Percentiles rank a stretch among this genome's conserved stretches.
Conservation (phyloP, 176 grass and related monocot genomes). For the Avena sativa region DNA sequence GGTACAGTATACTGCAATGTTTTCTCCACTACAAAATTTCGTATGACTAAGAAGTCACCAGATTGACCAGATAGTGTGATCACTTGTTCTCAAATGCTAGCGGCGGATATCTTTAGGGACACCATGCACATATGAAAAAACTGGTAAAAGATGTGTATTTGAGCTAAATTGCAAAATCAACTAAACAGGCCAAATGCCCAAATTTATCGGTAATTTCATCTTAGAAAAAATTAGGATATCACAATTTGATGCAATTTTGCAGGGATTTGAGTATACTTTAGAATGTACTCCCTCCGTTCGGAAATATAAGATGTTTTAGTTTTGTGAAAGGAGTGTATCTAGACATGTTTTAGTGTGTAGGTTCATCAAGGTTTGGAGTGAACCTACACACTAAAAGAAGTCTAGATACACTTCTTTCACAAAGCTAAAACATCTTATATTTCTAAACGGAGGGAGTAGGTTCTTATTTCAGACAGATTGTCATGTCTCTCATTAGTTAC, state of each 20-base stretch:
- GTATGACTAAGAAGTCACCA: background rate
- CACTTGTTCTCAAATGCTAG: conserved; percentile 29
- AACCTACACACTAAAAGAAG: too few species aligned
- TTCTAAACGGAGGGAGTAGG: too few species aligned
- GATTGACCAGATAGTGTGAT: background rate
- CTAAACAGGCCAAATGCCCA: background rate
- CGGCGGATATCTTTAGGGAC: background rate
- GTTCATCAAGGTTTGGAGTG: too few species aligned
- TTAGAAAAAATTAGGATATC: background rate
- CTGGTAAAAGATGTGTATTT: background rate
- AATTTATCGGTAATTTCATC: background rate
- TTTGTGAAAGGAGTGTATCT: too few species aligned
- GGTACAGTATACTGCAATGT: conserved; percentile 11
- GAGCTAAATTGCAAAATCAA: conserved; percentile 39
- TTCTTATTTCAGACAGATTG: background rate
- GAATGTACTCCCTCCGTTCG: background rate
- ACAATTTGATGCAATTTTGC: conserved; percentile 21
- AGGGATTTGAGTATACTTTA: background rate
- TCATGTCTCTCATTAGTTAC: conserved; percentile 19
- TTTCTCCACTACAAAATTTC: conserved; percentile 11
- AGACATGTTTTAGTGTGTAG: too few species aligned
- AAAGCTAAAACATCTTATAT: too few species aligned
- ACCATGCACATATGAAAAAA: background rate
- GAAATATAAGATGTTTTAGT: too few species aligned
- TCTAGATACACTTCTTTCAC: too few species aligned